Base-by-base conservation (phyloP, 78 protist genomes). In the Dictyostelium firmibasis region DNA sequence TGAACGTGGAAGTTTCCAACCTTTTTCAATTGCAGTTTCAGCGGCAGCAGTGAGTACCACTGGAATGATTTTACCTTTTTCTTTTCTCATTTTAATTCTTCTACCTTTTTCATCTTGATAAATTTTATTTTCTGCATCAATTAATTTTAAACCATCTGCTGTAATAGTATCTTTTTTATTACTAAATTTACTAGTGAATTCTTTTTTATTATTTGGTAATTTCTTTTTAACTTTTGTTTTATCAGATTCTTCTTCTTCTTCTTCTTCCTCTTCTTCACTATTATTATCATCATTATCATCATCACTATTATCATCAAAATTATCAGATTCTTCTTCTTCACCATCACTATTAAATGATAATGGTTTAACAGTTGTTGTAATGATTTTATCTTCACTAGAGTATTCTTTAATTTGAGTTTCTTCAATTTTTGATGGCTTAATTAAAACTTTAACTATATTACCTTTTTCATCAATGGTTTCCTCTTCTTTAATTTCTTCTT, bases 21-120 rank as follows among this genome's bases (percentile, higher is more conserved):
- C 94, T 50, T 89, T 35, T 78, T 89, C 88, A 33, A 89, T 9
- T n/a, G 86, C 77, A 14, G 70, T 38, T 47, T 89, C 83, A 29
- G 94, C 94, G n/a, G 72, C 78, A 31, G 67, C 87, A 16, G 94
- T 38, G 3, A 89, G 25, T 9, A 89, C 94, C 0, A 89, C 86
- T 18, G 94, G 94, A 69, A 89, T 78, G 1, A 89, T 13, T 69
- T 89, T 89, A 67, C 94, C 94, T 69, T 89, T 89, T 43, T 81
- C 86, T 69, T 69, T 89, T 47, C 50, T 78, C 94, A 89, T 89
- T 75, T 67, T 89, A 43, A 89, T 83, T 35, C 82, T 89, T 44
- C 86, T 57, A 36, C 94, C 94, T 36, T 81, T 62, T 62, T 89
- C 86, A 67, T 89, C 94, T 6, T 41, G 8, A 35, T 60, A 89